phyloP scores from a whole-genome alignment of 2,329 filamentous ascomycete species.

The Trichothecium sympodiale region DNA sequence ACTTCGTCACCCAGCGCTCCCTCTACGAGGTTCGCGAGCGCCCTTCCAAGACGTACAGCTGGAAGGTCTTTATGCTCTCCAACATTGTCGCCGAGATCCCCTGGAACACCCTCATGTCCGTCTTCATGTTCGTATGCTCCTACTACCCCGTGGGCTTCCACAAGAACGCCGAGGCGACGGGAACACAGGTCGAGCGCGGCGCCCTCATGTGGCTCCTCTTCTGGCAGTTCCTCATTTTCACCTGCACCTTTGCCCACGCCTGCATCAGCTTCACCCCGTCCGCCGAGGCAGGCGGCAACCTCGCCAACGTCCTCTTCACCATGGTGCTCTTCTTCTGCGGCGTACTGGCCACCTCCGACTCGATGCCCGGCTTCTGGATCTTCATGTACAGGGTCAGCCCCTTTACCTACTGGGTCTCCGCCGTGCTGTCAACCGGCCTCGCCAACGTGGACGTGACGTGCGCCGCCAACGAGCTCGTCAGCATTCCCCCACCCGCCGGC shows the following conservation, averaged over 20 bases:
- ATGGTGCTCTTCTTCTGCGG: conserved; percentile 54
- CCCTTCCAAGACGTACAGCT: conserved; percentile 72
- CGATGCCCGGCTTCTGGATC: conserved; percentile 60
- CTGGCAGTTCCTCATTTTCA: conserved; percentile 55
- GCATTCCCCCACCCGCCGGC: conserved; percentile 44
- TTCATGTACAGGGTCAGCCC: conserved; percentile 63
- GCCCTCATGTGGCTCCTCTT: conserved; percentile 58
- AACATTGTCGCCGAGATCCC: conserved; percentile 78
- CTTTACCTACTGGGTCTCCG: conserved; percentile 17
- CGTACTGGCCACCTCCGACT: conserved; percentile 46
- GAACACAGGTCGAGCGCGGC: conserved; percentile 38
- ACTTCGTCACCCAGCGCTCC: conserved; percentile 70
- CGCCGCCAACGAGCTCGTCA: conserved; percentile 52
- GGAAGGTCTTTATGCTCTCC: conserved; percentile 75
- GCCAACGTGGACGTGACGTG: conserved; percentile 31
- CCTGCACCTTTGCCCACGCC: conserved; percentile 56
- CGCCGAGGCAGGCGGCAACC: conserved; percentile 56
- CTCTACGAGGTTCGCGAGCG: conserved; percentile 79
- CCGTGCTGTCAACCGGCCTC: conserved; percentile 15
- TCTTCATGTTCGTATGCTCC: conserved; percentile 22
- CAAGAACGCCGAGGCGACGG: conserved; percentile 29
- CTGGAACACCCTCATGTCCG: conserved; percentile 61
- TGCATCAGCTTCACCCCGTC: conserved; percentile 52
- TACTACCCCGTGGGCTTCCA: conserved; percentile 56
- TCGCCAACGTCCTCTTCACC: conserved; percentile 56